These are phyloP conservation scores for Saturnispora dispora DNA, from an alignment of 805 yeast genomes.

Conservation along the genomic window DNA sequence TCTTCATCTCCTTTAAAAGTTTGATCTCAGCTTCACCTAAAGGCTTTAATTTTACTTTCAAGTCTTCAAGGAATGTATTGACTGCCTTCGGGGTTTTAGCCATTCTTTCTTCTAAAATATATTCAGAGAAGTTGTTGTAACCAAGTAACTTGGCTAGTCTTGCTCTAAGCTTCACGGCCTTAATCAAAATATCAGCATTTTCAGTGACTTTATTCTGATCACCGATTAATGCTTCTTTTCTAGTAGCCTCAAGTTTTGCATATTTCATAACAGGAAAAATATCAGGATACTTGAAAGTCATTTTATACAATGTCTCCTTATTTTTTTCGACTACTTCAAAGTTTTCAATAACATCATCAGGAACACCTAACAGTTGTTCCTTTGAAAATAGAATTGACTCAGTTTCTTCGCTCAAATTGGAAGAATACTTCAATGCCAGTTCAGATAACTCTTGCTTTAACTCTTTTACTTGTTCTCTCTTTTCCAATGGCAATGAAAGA, in stretches of 20 bases:
- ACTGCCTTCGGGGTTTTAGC: constrained; percentile 63
- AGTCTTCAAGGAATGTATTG: constrained; percentile 49
- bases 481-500: constrained; percentile 46
- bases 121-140: constrained; percentile 60
- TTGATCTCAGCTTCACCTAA: constrained; percentile 48
- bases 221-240: constrained; percentile 56
- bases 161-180: constrained; percentile 54
- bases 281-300: constrained; percentile 80
- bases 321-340: constrained; percentile 36
- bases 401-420: constrained; percentile 63
- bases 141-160: constrained; percentile 57
- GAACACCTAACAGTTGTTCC: constrained; percentile 68
- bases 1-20: constrained; percentile 42
- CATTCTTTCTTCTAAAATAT: constrained; percentile 68
- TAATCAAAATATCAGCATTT: constrained; percentile 51
- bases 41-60: constrained; percentile 49
- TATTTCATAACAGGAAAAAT: constrained; percentile 67
- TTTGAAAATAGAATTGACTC: constrained; percentile 50
- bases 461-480: constrained; percentile 46
- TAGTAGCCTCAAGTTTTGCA: constrained; percentile 54
- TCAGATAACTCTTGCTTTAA: constrained; percentile 48
- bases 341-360: constrained; percentile 50
- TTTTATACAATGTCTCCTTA: constrained; percentile 39
- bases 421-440: constrained; percentile 47
- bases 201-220: constrained; percentile 60